Evolutionary conservation across 352 stramenopile genomes (phyloP).

Genomic region (Globisporangium canariense): DNA sequence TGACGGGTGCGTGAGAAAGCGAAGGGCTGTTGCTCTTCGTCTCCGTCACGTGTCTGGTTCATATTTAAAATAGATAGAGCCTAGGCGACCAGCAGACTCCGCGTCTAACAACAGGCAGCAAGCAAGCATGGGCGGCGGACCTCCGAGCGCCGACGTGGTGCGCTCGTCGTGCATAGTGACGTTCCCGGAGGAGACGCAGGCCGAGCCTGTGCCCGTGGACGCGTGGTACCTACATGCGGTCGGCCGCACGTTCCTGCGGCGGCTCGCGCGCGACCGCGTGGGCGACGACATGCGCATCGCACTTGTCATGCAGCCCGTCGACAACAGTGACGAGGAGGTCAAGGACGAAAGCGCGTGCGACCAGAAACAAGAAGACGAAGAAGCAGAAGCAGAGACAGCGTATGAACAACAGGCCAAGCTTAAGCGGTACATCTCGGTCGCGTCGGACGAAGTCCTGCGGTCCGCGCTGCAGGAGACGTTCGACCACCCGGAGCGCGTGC

Average conservation of each 20-base stretch:
- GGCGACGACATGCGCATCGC: conserved; percentile 54
- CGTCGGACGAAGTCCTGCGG: conserved; percentile 47
- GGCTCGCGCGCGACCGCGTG: conserved; percentile 64
- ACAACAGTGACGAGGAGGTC: conserved; percentile 11
- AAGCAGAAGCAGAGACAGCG: not conserved
- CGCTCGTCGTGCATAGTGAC: conserved; percentile 79
- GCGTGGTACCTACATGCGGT: conserved; percentile 78
- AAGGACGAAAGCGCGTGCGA: not conserved
- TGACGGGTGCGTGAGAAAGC: not conserved
- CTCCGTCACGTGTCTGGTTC: not conserved
- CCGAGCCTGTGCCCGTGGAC: conserved; percentile 79
- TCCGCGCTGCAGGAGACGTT: conserved; percentile 70
- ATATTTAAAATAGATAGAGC: conserved; percentile 13
- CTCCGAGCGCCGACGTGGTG: conserved; percentile 67
- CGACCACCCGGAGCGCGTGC: conserved; percentile 43
- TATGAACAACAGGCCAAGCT: not conserved
- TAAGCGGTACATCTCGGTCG: conserved; percentile 60
- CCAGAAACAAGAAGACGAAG: conserved; percentile 6
- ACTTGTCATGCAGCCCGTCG: conserved; percentile 50
- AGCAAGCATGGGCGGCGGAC: conserved; percentile 61
- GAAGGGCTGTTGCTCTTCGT: not conserved
- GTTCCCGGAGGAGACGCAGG: conserved; percentile 63
- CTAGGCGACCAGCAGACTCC: not conserved
- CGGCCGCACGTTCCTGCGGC: conserved; percentile 66
- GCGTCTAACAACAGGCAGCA: not conserved